phyloP scores from a whole-genome alignment of 2,329 filamentous ascomycete species.

The Pseudocercospora macadamiae region DNA sequence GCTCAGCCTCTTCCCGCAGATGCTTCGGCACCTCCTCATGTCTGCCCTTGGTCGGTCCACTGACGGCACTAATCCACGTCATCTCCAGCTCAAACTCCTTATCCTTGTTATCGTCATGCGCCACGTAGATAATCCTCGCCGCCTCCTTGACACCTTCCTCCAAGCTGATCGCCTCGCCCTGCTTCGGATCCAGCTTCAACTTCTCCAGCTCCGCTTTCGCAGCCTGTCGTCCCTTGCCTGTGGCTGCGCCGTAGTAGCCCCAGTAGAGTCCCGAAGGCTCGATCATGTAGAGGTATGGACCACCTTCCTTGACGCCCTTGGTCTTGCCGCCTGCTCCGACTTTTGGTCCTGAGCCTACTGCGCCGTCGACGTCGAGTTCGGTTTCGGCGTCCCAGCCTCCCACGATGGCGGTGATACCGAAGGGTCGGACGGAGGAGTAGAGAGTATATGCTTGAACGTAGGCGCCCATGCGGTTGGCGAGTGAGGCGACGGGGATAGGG shows the following conservation, averaged over 20 bases:
- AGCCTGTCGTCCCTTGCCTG: conserved; percentile 93
- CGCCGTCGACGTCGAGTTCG: conserved; percentile 82
- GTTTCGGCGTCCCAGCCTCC: conserved; percentile 91
- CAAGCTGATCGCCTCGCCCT: conserved; percentile 74
- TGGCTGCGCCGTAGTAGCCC: conserved; percentile 98
- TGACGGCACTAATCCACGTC: conserved; percentile 89
- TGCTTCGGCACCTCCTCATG: conserved; percentile 94
- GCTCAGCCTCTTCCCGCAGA: conserved; percentile 87
- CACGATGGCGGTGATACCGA: conserved; percentile 93
- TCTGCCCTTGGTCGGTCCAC: conserved; percentile 87
- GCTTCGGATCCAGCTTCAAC: conserved; percentile 69
- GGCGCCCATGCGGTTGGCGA: conserved; percentile 90
- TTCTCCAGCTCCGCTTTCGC: conserved; percentile 99
- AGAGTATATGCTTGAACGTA: conserved; percentile 98
- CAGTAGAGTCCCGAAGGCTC: conserved; percentile 97
- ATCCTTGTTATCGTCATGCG: conserved; percentile 98
- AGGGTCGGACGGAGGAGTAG: conserved; percentile 94
- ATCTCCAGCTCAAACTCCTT: conserved; percentile 99
- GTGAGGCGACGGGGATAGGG: conserved; percentile 83
- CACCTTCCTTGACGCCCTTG: conserved; percentile 74
- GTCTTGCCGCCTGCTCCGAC: conserved; percentile 83
- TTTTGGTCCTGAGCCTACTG: conserved; percentile 80
- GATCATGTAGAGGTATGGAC: conserved; percentile 97
- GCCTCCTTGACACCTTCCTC: conserved; percentile 93
- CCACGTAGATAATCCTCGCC: conserved; percentile 93